Conservation (phyloP, 1,139 yeast genomes). For the Citeromyces siamensis region DNA sequence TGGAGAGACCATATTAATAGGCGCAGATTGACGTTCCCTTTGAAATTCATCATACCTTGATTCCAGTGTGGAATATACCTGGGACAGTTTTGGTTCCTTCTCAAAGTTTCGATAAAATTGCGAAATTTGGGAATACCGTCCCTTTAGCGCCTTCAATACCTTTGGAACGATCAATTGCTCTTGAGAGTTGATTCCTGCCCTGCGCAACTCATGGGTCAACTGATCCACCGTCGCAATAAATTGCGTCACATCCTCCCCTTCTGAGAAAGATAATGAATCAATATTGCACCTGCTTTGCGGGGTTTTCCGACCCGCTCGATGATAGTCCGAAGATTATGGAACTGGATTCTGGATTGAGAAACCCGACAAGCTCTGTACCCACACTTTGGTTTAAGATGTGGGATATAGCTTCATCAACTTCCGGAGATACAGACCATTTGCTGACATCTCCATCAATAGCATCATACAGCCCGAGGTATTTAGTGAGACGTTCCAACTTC, state of each 20-base stretch:
- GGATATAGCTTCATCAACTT: neutral
- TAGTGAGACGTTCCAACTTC: neutral
- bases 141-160: neutral
- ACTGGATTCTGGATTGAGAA: neutral
- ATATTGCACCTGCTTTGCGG: neutral
- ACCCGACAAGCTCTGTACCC: neutral
- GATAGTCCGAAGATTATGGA: neutral
- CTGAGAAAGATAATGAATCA: neutral
- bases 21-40: neutral
- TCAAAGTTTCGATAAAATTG: neutral
- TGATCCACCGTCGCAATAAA: neutral
- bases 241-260: neutral
- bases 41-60: neutral
- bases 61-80: neutral
- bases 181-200: neutral
- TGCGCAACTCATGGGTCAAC: neutral
- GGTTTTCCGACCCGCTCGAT: neutral
- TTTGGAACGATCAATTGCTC: neutral
- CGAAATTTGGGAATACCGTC: neutral
- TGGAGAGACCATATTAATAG: neutral
- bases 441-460: neutral
- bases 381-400: neutral
- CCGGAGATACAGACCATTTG: neutral
- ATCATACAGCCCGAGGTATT: neutral
- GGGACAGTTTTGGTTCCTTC: neutral